A percentile compares a stretch with the other conserved stretches of the same genome.
These are phyloP conservation scores for Botrytis squamosa DNA, from an alignment of 2,329 filamentous ascomycete species.

Conservation along the genomic window DNA sequence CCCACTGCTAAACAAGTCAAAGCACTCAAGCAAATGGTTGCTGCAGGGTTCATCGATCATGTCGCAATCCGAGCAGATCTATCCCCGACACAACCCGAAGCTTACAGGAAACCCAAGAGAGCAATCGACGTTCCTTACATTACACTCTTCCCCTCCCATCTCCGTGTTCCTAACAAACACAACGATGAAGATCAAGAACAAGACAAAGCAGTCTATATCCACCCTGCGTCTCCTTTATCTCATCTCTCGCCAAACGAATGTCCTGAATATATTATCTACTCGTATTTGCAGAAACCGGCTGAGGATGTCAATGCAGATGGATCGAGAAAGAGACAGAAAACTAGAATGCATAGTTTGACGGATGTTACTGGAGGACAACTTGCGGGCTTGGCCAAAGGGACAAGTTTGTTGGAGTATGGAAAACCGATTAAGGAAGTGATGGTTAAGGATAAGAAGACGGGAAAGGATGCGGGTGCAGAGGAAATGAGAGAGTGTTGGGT, in stretches of 20 bases:
- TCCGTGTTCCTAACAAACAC: constrained; percentile 34
- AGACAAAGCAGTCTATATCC: constrained; percentile 73
- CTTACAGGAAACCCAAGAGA: constrained; percentile 69
- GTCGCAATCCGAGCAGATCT: constrained; percentile 88
- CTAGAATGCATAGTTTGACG: constrained; percentile 85
- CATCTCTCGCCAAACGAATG: constrained; percentile 68
- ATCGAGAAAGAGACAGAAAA: constrained; percentile 61
- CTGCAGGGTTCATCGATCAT: constrained; percentile 91
- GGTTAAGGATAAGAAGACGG: constrained; percentile 7
- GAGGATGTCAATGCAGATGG: constrained; percentile 48
- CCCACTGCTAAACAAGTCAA: constrained; percentile 69
- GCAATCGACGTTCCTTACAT: constrained; percentile 91
- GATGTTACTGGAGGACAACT: constrained; percentile 75
- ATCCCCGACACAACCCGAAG: constrained; percentile 69
- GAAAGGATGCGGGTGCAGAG: constrained; percentile 46
- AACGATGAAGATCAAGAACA: constrained; percentile 43
- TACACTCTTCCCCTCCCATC: constrained; percentile 70
- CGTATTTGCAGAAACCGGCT: constrained; percentile 67
- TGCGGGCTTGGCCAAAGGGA: constrained; percentile 76
- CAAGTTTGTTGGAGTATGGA: constrained; percentile 77
- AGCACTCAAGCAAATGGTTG: constrained; percentile 85
- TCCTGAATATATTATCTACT: constrained; percentile 85
- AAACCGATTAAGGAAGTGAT: constrained; percentile 87
- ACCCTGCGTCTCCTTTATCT: constrained; percentile 79
- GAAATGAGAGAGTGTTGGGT: constrained; percentile 75